Base-by-base conservation (phyloP, 257 asterid genomes). In the Pogostemon cablin region DNA sequence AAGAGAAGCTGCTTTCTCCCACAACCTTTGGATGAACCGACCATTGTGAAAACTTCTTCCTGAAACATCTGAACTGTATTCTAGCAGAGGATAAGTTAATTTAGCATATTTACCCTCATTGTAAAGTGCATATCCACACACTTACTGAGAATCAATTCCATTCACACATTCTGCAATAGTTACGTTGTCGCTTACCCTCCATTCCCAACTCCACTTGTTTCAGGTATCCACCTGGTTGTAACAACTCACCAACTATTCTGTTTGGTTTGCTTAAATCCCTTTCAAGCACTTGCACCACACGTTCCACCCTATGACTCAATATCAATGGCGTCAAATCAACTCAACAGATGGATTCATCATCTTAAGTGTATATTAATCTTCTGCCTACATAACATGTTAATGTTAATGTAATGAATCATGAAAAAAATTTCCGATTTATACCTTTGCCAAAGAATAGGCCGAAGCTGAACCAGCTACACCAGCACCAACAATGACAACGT, bases 31-130 rank as follows among this genome's bases (percentile, higher is more conserved):
- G 48, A 85, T 81, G 80, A 85, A 85, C 6, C 88, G 78, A 15
- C 90, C 90, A 7, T 81, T 82, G 77, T 85, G 90, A 46, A 83
- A 85, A 50, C 88, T 79, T 67, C 87, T 46, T 2, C 90, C 90
- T 0, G 83, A 77, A 48, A 82, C 86, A 62, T 85, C 87, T 3
- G 84, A 66, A 50, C 47, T 71, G 77, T 67, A 82, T 15, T 73
- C 76, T 50, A 80, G 69, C 75, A 82, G 66, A 1, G 90, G 87
- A 4, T 85, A 85, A 3, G 83, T 59, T 7, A 85, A 38, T 60
- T 81, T 80, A 2, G 87, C 85, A 6, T 80, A 78, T 20, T 65
- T 84, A 2, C 88, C 88, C 17, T 84, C 84, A 47, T 76, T 84
- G 73, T 78, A 84, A 4, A 84, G 83, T 34, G 83, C 61, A 41